Conservation (phyloP, 768 basidiomycete species). For the Calocera cornea region DNA sequence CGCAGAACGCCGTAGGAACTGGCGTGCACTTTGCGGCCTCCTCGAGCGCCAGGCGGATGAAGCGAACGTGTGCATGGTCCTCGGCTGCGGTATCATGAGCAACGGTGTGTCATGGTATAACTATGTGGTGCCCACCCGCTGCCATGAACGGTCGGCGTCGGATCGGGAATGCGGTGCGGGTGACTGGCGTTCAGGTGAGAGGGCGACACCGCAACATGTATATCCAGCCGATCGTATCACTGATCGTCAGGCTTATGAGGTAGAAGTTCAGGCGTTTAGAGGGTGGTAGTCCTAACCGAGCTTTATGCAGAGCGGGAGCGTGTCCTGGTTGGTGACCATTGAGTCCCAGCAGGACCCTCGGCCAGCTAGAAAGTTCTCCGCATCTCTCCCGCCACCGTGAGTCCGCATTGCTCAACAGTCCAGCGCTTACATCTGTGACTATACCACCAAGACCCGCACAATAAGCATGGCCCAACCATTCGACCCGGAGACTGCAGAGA, state of each 20-base stretch:
- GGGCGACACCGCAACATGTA: too few species aligned
- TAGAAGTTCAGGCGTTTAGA: too few species aligned
- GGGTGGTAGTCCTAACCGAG: too few species aligned
- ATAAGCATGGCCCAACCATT: constrained; percentile 30
- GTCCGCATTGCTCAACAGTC: neutral
- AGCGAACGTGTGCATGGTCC: constrained; percentile 24
- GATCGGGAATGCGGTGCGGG: neutral
- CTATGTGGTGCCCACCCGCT: neutral
- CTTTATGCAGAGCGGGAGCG: too few species aligned
- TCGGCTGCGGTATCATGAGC: neutral
- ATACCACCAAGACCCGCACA: neutral
- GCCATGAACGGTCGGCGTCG: neutral
- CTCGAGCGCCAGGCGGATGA: constrained; percentile 49
- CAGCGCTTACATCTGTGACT: neutral
- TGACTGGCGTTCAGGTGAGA: neutral
- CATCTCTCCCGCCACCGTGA: neutral
- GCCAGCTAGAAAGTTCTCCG: neutral
- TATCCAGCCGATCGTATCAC: too few species aligned
- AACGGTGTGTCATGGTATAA: neutral
- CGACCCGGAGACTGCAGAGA: constrained; percentile 85
- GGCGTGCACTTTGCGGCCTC: constrained; percentile 63
- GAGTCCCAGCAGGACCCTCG: neutral
- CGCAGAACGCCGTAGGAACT: constrained; percentile 68
- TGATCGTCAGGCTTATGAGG: too few species aligned
- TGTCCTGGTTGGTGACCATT: too few species aligned